Evolutionary conservation across 306 rosid genomes (phyloP).

Genomic region (Corylus avellana): DNA sequence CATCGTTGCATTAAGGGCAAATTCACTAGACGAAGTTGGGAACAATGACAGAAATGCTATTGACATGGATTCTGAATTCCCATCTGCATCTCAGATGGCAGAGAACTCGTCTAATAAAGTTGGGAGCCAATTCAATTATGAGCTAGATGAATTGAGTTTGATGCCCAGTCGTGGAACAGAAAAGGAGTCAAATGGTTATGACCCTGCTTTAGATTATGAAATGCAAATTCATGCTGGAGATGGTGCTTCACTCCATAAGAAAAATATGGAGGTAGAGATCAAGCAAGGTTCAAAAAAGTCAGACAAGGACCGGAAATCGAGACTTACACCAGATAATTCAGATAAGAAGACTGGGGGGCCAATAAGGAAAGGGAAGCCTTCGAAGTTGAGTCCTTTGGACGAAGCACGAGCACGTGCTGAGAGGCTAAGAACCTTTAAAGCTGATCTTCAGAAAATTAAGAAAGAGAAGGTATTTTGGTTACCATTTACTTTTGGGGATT

Average conservation of each 20-base stretch:
- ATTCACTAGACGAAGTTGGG: conserved; percentile 51
- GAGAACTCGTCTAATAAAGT: conserved; percentile 46
- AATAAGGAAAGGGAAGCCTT: conserved; percentile 77
- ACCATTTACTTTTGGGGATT: not conserved
- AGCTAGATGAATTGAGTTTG: conserved; percentile 81
- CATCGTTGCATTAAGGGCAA: conserved; percentile 65
- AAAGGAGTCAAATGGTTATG: conserved; percentile 58
- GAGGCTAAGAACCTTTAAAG: conserved; percentile 78
- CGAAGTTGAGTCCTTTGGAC: conserved; percentile 89
- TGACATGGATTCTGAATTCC: conserved; percentile 77
- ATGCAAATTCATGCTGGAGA: conserved; percentile 55
- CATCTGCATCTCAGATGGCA: conserved; percentile 43
- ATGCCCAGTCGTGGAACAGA: conserved; percentile 81
- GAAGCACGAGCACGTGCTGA: conserved; percentile 98
- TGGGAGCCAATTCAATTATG: conserved; percentile 48
- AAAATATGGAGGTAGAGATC: conserved; percentile 45
- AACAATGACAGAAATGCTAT: conserved; percentile 66
- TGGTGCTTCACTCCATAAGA: conserved; percentile 42
- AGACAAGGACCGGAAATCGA: conserved; percentile 67
- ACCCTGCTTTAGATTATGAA: conserved; percentile 91
- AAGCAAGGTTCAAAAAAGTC: conserved; percentile 58
- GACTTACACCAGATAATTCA: conserved; percentile 47
- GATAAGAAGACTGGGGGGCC: conserved; percentile 76
- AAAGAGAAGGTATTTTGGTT: conserved; percentile 78
- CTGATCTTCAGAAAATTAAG: conserved; percentile 96